Base-by-base conservation (phyloP, 352 stramenopile genomes). In the Globisporangium radiosum region DNA sequence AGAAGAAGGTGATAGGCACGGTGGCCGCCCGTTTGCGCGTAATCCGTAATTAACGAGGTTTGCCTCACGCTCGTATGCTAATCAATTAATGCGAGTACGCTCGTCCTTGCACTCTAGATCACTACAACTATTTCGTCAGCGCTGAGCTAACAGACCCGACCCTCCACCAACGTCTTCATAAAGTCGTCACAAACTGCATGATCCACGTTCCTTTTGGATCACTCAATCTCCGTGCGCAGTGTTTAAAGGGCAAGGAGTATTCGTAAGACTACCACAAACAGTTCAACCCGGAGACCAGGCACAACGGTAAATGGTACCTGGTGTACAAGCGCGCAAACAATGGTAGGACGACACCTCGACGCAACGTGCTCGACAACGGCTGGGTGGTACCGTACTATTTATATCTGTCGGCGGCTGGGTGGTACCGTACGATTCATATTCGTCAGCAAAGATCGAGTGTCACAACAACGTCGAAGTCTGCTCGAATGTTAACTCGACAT, bases 391-490 rank as follows among this genome's bases (percentile, higher is more conserved):
- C 76, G 7, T 87, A 88, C 66, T 86, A 84, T 45, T 60, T 72
- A 3, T 88, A 72, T 48, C 57, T 90, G 1, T 64, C 69, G 1
- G 52, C 69, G 56, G 60, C 14, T 77, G 67, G 69, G 72, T 87
- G 4, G 76, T 89, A 0, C 72, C 76, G 7, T 87, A 88, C 66
- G 86, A 84, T 45, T 60, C 73, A 3, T 88, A 72, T 48, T 55
- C 89, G 1, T 64, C 69, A 1, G 52, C 69, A n/a, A 4, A 81
- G 75, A 88, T 71, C 56, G 56, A 76, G n/a, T 84, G 71, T 36
- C 81, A 88, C 59, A 78, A 80, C 59, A 85, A 82, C 57, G 65
- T 85, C 4, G 69, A 88, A 51, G 71, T 85, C 4, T 80, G 74
- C 54, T 57, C 52, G 2, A 63, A 61, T 14, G 59, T 73, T n/a